A percentile compares a stretch with the other conserved stretches of the same genome.
These are phyloP conservation scores for Helicocarpus griseus DNA, from an alignment of 2,329 filamentous ascomycete species.

Conservation along the genomic window DNA sequence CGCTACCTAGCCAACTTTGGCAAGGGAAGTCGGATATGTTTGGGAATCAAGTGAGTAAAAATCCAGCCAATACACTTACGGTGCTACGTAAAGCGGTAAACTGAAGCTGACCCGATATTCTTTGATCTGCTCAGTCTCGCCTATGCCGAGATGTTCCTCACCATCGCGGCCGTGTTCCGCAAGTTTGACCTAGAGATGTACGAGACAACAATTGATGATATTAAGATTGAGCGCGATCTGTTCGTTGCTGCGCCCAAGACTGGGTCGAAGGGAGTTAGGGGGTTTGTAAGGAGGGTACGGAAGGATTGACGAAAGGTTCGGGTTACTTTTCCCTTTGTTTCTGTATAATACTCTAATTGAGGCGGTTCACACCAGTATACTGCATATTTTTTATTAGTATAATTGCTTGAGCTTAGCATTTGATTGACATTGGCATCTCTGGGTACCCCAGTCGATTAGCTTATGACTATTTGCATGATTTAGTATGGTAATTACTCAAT, in stretches of 20 bases:
- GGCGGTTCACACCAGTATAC: too few relatives aligned
- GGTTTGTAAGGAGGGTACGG: constrained; percentile 10
- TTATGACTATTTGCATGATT: too few relatives aligned
- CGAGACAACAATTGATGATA: constrained; percentile 17
- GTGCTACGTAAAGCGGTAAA: too few relatives aligned
- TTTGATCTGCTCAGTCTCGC: constrained; percentile 17
- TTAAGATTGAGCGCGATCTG: constrained; percentile 17
- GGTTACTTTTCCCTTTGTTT: too few relatives aligned
- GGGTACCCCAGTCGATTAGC: too few relatives aligned
- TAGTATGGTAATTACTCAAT: too few relatives aligned
- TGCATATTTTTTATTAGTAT: too few relatives aligned
- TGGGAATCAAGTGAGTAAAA: constrained; percentile 20
- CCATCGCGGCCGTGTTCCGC: constrained; percentile 16
- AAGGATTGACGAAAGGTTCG: too few relatives aligned
- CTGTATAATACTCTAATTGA: too few relatives aligned
- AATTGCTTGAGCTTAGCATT: too few relatives aligned
- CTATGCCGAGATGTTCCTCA: constrained; percentile 19
- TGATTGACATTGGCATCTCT: too few relatives aligned
- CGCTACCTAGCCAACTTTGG: constrained; percentile 19
- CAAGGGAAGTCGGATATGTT: constrained; percentile 18
- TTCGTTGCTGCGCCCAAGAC: constrained; percentile 14
- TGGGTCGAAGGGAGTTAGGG: constrained; percentile 13
- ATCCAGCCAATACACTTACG: too few relatives aligned
- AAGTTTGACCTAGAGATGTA: constrained; percentile 18
- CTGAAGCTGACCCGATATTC: not conserved